Conservation (phyloP, 2,329 filamentous ascomycete species). For the Alternaria arbusti region DNA sequence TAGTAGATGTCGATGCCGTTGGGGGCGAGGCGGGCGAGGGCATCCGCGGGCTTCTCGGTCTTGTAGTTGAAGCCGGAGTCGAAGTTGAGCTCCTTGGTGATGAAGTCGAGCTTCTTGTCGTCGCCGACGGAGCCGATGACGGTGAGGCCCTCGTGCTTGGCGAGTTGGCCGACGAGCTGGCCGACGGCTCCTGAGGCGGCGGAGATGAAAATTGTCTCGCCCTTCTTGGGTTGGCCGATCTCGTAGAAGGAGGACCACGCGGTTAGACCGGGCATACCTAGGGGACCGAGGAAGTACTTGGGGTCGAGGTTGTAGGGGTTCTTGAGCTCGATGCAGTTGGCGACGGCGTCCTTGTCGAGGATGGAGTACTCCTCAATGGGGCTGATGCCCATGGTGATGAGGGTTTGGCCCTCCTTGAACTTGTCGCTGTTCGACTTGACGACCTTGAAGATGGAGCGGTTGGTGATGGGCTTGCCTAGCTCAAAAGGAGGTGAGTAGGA, state of each 20-base stretch:
- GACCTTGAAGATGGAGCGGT: constrained; percentile 69
- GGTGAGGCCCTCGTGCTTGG: constrained; percentile 78
- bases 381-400: constrained; percentile 59
- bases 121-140: constrained; percentile 83
- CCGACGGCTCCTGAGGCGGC: constrained; percentile 83
- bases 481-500: constrained; percentile 72
- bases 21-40: constrained; percentile 73
- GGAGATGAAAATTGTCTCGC: constrained; percentile 82
- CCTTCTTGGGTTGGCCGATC: constrained; percentile 76
- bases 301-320: constrained; percentile 73
- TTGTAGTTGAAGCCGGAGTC: constrained; percentile 88
- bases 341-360: constrained; percentile 57
- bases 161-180: constrained; percentile 81
- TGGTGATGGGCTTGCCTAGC: constrained; percentile 69
- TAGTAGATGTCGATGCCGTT: constrained; percentile 84
- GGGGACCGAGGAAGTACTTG: constrained; percentile 73
- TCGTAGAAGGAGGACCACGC: constrained; percentile 77
- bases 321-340: constrained; percentile 62
- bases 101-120: constrained; percentile 80
- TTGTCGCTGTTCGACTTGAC: constrained; percentile 70
- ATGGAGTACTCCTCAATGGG: constrained; percentile 73
- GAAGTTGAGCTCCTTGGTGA: constrained; percentile 72
- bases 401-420: constrained; percentile 71
- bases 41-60: constrained; percentile 73
- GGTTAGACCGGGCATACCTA: constrained; percentile 81